Evolutionary conservation across 176 grass and related monocot genomes (phyloP).

Genomic region (Otatea glauca): DNA sequence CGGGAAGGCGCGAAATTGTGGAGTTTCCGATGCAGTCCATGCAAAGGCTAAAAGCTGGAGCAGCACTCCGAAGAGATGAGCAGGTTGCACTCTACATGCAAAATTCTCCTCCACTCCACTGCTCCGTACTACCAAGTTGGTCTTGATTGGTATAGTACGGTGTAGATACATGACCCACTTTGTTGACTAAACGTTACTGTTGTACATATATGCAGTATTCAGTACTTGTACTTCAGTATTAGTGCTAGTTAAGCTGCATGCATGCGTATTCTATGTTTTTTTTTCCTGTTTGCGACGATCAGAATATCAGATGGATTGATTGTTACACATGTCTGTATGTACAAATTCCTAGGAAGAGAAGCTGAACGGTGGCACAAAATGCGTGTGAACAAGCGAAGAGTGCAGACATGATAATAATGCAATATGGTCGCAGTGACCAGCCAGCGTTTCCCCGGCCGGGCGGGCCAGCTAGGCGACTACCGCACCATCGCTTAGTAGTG

Average conservation of each 20-base stretch:
- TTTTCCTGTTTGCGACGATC: no score
- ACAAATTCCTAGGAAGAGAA: neutral
- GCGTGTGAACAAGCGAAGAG: neutral
- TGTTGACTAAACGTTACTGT: no score
- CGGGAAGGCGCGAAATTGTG: conserved; percentile 40
- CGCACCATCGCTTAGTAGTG: neutral
- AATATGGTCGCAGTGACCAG: neutral
- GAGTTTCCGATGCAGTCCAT: conserved; percentile 32
- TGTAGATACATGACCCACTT: no score
- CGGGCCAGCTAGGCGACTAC: no score
- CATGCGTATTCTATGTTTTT: no score
- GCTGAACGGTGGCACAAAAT: neutral
- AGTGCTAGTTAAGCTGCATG: no score
- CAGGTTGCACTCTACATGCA: neutral
- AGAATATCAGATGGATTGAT: no score
- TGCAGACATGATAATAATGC: neutral
- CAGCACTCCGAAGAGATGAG: neutral
- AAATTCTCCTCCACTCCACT: no score
- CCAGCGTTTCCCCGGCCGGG: neutral
- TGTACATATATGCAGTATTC: no score
- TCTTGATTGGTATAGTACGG: no score
- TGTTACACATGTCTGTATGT: neutral
- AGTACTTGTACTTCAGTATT: no score
- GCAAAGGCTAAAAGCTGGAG: conserved; percentile 27
- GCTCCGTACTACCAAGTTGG: no score